Percentiles rank a stretch among this genome's conserved stretches.
These are phyloP conservation scores for Pythium utonaiense DNA, from an alignment of 352 stramenopile species.

Conservation along the genomic window DNA sequence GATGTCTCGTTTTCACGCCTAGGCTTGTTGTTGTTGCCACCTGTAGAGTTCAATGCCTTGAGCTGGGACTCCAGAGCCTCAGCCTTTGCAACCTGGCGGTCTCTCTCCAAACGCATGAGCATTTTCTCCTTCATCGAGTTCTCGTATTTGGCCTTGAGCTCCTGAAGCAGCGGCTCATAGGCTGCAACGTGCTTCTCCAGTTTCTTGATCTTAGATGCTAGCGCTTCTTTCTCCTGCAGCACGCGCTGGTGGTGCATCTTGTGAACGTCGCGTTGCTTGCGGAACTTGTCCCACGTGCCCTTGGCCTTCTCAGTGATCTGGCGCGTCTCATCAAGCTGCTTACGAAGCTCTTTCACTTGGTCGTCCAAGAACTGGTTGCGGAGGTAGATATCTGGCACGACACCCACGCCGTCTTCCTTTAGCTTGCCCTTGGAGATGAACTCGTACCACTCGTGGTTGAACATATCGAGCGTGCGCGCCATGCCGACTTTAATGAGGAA, in stretches of 20 bases:
- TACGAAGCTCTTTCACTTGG: constrained; percentile 79
- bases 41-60: constrained; percentile 30
- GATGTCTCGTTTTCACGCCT: constrained; percentile 10
- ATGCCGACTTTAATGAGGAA: constrained; percentile 94
- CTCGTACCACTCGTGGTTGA: constrained; percentile 97
- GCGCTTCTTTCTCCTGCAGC: constrained; percentile 93
- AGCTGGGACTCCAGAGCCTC: constrained; percentile 89
- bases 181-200: constrained; percentile 89
- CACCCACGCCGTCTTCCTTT: constrained; percentile 80
- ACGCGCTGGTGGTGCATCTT: constrained; percentile 96
- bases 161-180: constrained; percentile 91
- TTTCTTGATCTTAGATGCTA: constrained; percentile 89
- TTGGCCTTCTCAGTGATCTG: constrained; percentile 89
- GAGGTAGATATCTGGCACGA: constrained; percentile 94
- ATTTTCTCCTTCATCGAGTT: constrained; percentile 97
- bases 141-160: constrained; percentile 93
- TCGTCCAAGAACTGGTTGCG: constrained; percentile 91
- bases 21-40: constrained; percentile 24
- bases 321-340: constrained; percentile 86
- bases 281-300: constrained; percentile 95
- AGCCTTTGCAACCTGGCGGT: constrained; percentile 85
- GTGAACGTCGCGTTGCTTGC: constrained; percentile 93
- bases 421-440: constrained; percentile 91
- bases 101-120: constrained; percentile 93
- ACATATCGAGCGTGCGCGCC: constrained; percentile 87